These are phyloP conservation scores for Camelina hispida DNA, from an alignment of 345 rosid genomes.

Conservation along the genomic window DNA sequence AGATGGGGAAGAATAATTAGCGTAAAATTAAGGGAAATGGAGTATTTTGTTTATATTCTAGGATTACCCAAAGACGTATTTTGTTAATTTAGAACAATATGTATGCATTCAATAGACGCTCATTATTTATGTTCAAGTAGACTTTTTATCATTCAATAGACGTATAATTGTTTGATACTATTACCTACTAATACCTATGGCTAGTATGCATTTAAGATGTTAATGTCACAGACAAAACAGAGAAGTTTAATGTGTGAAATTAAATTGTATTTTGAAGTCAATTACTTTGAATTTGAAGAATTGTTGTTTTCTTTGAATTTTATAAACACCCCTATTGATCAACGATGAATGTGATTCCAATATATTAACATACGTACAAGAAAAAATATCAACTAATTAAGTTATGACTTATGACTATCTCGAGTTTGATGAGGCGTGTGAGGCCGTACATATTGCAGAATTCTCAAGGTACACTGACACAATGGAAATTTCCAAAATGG, in stretches of 20 bases:
- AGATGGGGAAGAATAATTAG: too few species aligned
- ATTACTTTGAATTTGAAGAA: background rate
- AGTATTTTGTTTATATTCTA: too few species aligned
- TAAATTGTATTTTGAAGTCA: background rate
- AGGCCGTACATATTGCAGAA: slow-evolving; percentile 29
- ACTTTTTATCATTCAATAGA: background rate
- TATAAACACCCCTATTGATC: background rate
- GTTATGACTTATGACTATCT: slow-evolving; percentile 21
- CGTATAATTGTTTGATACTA: slow-evolving; percentile 15
- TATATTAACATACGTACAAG: background rate
- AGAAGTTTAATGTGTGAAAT: background rate
- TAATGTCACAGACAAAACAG: background rate
- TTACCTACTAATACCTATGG: background rate
- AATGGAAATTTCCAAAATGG: slow-evolving; percentile 8
- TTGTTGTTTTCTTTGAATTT: background rate
- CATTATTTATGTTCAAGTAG: background rate
- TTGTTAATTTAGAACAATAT: too few species aligned
- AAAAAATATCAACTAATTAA: slow-evolving; percentile 17
- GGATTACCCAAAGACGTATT: too few species aligned
- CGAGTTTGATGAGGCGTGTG: slow-evolving; percentile 19
- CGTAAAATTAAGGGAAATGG: too few species aligned
- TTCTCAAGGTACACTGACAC: background rate
- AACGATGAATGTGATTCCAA: background rate
- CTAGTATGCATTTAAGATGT: slow-evolving; percentile 1
- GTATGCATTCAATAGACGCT: too few species aligned